Base-by-base conservation (phyloP, 2,329 filamentous ascomycete species). In the Neobulgaria alba region DNA sequence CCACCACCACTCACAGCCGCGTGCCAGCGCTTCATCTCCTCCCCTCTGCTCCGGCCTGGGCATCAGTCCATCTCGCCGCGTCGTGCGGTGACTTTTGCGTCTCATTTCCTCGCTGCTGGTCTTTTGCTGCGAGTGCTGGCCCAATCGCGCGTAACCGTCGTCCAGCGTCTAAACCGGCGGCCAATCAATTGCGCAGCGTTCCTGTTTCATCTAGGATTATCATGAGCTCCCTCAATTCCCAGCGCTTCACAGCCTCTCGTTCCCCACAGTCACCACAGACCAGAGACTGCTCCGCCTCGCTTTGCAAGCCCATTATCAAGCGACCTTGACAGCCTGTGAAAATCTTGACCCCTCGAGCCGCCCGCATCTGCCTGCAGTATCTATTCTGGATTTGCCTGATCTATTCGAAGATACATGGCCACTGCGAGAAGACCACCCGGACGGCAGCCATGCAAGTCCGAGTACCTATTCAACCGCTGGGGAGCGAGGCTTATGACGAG, bases 321-420 rank as follows among this genome's bases (percentile, higher is more conserved):
- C 45, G 41, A 46, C 35, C 26, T 29, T 20, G 31, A 16, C 17
- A 46, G 41, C 48, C 52, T 49, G 43, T 53, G 32, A 39, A 43
- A 38, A 14, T 33, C n/a, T 32, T 36, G 34, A 34, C 50, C 42
- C 46, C 49, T 47, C 42, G 43, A 53, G 36, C 51, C 47, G 50
- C 53, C 50, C 41, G 23, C 35, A 39, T 33, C 15, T 29, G 10
- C 7, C 19, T 33, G 38, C 42, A 39, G 39, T 48, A 38, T 38
- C 49, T 52, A 44, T 51, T 51, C 38, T 40, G 17, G 37, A 32
- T 17, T 30, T 17, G 12, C 41, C 20, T 36, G 36, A 48, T 43
- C 49, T 54, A 58, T 59, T 57, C 55, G 53, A 50, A 51, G 53
- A 45, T 45, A 53, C 52, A 54, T 21, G 53, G 52, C 37, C 55